A percentile compares a stretch with the other conserved stretches of the same genome.
Evolutionary conservation across 2,329 filamentous ascomycete genomes (phyloP).

Genomic region (Dactylonectria macrodidyma): DNA sequence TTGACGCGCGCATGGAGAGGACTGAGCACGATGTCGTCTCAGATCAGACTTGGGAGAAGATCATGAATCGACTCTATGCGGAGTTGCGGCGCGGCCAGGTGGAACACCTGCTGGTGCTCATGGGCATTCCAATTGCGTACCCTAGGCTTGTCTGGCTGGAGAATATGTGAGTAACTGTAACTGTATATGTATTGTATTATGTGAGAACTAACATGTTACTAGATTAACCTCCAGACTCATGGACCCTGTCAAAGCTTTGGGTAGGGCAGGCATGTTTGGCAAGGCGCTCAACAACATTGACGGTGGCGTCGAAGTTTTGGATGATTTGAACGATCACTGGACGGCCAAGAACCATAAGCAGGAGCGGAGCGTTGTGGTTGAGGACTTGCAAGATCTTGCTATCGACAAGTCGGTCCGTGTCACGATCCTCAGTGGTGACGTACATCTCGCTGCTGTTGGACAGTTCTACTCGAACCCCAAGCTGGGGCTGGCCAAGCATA

Average conservation of each 20-base stretch:
- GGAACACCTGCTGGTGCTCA: slow-evolving; percentile 89
- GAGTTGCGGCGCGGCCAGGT: slow-evolving; percentile 89
- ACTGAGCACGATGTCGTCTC: slow-evolving; percentile 86
- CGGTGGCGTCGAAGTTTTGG: slow-evolving; percentile 90
- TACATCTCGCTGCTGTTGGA: slow-evolving; percentile 91
- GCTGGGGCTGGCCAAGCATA: slow-evolving; percentile 84
- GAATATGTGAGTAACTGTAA: slow-evolving; percentile 70
- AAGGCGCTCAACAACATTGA: slow-evolving; percentile 90
- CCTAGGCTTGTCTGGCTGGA: slow-evolving; percentile 81
- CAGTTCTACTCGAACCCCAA: slow-evolving; percentile 96
- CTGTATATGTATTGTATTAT: not conserved
- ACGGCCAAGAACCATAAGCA: slow-evolving; percentile 94
- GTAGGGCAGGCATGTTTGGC: slow-evolving; percentile 85
- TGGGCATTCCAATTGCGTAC: slow-evolving; percentile 89
- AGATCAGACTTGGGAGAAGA: slow-evolving; percentile 85
- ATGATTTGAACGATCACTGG: slow-evolving; percentile 97
- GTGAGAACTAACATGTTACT: slow-evolving; percentile 51
- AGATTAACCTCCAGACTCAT: slow-evolving; percentile 87
- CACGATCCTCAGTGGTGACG: slow-evolving; percentile 93
- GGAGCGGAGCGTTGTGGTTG: slow-evolving; percentile 88
- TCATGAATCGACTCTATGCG: slow-evolving; percentile 87
- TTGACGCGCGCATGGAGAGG: slow-evolving; percentile 93
- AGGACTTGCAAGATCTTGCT: slow-evolving; percentile 93
- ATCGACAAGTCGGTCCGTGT: slow-evolving; percentile 93
- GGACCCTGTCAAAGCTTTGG: slow-evolving; percentile 90